Base-by-base conservation (phyloP, 73 alveolate species). In the Blepharisma stoltei region DNA sequence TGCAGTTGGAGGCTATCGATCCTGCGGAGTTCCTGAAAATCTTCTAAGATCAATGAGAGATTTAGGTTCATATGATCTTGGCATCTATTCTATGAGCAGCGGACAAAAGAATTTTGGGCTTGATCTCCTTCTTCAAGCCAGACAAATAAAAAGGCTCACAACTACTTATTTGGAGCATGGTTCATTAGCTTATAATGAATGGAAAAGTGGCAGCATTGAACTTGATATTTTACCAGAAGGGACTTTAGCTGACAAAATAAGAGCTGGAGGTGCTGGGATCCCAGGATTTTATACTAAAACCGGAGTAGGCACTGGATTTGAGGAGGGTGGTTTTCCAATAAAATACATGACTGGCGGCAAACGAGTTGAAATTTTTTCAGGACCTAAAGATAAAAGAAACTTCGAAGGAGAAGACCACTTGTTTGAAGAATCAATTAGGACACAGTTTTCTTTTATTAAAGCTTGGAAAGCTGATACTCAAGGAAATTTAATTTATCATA, bases 11-110 rank as follows among this genome's bases (percentile, higher is more conserved):
- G 97, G 97, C n/a, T 91, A 87, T 76, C 95, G 97, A 5, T 71
- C 86, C 20, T 91, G 97, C 70, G 97, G 97, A 46, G 81, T 91
- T 50, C 97, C 97, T 43, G 97, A 91, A 43, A 85, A 89, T 55
- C 84, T 85, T 67, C 86, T 91, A 49, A 47, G 81, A 37, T 88
- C 94, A 7, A 27, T 91, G 37, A 77, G 41, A 70, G 76, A 81
- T 48, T 67, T 78, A 23, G 92, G 84, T 44, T 46, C 68, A 6
- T 81, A 81, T 79, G 83, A 88, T 67, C 82, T 91, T 41, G 86
- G 95, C n/a, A 73, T 89, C 9, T 89, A 83, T 44, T 84, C 95
- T 20, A 88, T 83, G 75, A 88, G 86, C 54, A 76, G 90, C 67
- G 97, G 97, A 38, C 82, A n/a, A n/a, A 20, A 52, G 23, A 20